Base-by-base conservation (phyloP, 169 alveolate genomes). In the Babesia sp. region DNA sequence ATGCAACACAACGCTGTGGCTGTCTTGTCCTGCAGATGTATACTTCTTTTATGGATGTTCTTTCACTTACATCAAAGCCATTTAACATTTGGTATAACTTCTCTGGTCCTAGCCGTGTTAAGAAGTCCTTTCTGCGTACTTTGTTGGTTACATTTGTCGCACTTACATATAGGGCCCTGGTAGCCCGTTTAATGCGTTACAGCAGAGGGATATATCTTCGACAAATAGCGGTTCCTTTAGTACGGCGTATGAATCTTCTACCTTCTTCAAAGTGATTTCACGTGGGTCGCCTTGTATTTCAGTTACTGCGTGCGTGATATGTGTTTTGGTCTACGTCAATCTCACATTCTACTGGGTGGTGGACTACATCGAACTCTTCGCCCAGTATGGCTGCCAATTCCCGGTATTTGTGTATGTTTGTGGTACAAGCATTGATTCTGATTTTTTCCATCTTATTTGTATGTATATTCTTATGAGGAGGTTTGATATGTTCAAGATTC, bases 151-250 rank as follows among this genome's bases (percentile, higher is more conserved):
- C 14, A 6, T n/a, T 18, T 11, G 7, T 18, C 54, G 56, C 12
- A 20, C 81, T 37, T 51, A 81, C 89, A 81, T 53, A 31, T 81
- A 81, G 1, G 84, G 89, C 41, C 89, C 89, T 14, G 89, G 89
- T 18, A 81, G 79, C 8, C 89, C 89, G 42, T 73, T 73, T 37
- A 81, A 64, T n/a, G 89, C 89, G 37, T 60, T 72, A 48, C 71
- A 71, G 37, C 39, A 61, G 36, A 81, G 50, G 1, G 78, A 59
- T 0, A 74, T 53, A 42, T 81, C 89, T 72, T 81, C 89, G 29
- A 66, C 78, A 26, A 81, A n/a, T 22, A 71, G 39, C 12, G 89
- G 89, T 42, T 66, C 72, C 72, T 73, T 81, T 22, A 81, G 24
- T n/a, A 29, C 50, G 9, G 66, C 31, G 44, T 63, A 81, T 11